These are phyloP conservation scores for Rutstroemia sp. DNA, from an alignment of 2,329 filamentous ascomycete genomes.

Conservation along the genomic window DNA sequence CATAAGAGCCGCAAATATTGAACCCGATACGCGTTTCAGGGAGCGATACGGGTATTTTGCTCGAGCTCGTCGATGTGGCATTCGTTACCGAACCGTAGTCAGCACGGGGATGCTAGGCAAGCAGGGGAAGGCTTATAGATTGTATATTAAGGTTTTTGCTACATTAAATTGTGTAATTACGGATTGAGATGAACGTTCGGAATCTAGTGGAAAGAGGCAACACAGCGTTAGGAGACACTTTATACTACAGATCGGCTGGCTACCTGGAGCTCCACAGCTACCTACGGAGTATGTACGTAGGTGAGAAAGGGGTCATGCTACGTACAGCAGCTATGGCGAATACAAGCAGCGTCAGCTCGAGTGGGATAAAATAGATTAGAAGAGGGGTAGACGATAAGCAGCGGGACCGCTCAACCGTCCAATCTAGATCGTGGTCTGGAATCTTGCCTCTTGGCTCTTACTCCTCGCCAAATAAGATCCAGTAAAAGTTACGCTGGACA, in stretches of 20 bases:
- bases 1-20: not conserved
- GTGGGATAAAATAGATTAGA: slow-evolving; percentile 1
- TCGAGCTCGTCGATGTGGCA: not conserved
- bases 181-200: not conserved
- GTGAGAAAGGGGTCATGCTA: too few species aligned
- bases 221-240: not conserved
- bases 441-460: not conserved
- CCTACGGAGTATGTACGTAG: too few species aligned
- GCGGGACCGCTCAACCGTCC: not conserved
- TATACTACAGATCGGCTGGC: not conserved
- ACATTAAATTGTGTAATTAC: slow-evolving; percentile 2
- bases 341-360: not conserved
- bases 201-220: not conserved
- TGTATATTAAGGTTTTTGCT: slow-evolving; percentile 6
- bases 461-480: not conserved
- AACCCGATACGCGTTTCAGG: not conserved
- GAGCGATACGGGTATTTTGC: too few species aligned
- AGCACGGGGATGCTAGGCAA: slow-evolving; percentile 3
- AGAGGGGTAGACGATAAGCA: slow-evolving; percentile 10
- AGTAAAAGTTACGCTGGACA: not conserved
- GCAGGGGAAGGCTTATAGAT: not conserved
- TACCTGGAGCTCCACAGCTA: not conserved
- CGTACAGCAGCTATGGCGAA: too few species aligned
- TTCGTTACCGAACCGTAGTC: slow-evolving; percentile 1
- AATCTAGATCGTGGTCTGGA: slow-evolving; percentile 1